Conservation (phyloP, 106 monocot species). For the Dioscorea zingiberensis region DNA sequence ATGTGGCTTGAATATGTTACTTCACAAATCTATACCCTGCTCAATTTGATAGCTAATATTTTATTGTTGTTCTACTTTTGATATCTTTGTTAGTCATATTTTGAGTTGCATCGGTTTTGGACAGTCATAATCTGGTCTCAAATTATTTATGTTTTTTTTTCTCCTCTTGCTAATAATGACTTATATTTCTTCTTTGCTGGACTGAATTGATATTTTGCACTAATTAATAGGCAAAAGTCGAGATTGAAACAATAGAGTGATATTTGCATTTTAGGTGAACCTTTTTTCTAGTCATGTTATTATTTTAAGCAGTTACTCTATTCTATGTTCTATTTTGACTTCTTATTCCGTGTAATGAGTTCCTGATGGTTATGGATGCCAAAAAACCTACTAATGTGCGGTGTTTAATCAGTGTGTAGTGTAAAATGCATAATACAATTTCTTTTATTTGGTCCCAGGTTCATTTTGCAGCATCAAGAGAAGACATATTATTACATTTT, state of each 20-base stretch:
- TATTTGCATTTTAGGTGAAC: not conserved
- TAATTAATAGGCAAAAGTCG: not conserved
- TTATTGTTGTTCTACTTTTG: not conserved
- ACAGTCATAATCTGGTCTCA: not conserved
- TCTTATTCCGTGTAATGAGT: not conserved
- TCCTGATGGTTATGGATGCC: not conserved
- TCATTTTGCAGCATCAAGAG: slow-evolving; percentile 80
- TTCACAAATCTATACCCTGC: too few relatives aligned
- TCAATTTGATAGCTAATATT: too few relatives aligned
- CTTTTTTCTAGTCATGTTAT: not conserved
- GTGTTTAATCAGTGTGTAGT: not conserved
- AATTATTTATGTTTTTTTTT: not conserved
- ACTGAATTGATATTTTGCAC: not conserved
- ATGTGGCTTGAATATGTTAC: too few relatives aligned
- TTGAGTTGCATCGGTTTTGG: not conserved
- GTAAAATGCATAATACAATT: not conserved
- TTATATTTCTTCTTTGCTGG: not conserved
- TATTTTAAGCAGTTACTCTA: too few relatives aligned
- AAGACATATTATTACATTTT: slow-evolving; percentile 68
- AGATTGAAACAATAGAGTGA: not conserved
- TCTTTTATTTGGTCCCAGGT: slow-evolving; percentile 34
- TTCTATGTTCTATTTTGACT: not conserved
- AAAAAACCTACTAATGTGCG: too few relatives aligned
- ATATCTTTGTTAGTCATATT: not conserved
- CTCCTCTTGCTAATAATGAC: not conserved